Evolutionary conservation across 2,329 filamentous ascomycete species (phyloP), one percentile per base, ranked within the genome.

Genomic region (Meredithiella fracta): DNA sequence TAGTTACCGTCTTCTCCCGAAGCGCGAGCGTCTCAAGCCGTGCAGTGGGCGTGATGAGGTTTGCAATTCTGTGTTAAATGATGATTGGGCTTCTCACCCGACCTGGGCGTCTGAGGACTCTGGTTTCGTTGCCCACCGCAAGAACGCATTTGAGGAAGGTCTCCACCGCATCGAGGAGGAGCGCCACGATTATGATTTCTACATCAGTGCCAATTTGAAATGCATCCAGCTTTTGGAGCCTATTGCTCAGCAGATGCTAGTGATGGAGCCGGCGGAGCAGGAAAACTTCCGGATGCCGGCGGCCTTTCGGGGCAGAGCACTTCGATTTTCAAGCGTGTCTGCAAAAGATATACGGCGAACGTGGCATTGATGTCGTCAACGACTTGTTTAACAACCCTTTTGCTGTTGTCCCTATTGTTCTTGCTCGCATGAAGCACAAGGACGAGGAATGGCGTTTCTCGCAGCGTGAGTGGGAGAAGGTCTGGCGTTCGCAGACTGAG

Each of bases 101-200:
- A 98, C 92, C 0, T 98, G 92, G 92, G 92, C 91, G 1, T 97
- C 91, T 1, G 92, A 98, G 68, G 92, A 98, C 65, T 94, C 87
- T 47, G 92, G 92, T 0, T 98, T 98, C 63, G 91, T 98, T 59
- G 92, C 92, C 11, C 92, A 98, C 69, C 82, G 91, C 60, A 98
- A 98, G 77, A 98, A 98, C 63, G 80, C 85, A 55, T 94, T 85
- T 61, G 92, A 98, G 67, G 92, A 98, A 68, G 86, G 86, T 31
- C 79, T 98, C 7, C 92, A 98, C 66, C 79, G 92, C 20, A 96
- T 98, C 59, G 92, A 98, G 68, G 92, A 98, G 68, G 92, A 98
- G 67, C 85, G 92, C 3, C 92, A 98, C 65, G 92, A 98, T 65
- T 98, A 98, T 64, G 92, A 98, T 67, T 95, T 94, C 70, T 92